Percentiles rank a stretch among this genome's conserved stretches.
These are phyloP conservation scores for Trichosporon ovoides DNA, from an alignment of 1,284 basidiomycete species.

Conservation along the genomic window DNA sequence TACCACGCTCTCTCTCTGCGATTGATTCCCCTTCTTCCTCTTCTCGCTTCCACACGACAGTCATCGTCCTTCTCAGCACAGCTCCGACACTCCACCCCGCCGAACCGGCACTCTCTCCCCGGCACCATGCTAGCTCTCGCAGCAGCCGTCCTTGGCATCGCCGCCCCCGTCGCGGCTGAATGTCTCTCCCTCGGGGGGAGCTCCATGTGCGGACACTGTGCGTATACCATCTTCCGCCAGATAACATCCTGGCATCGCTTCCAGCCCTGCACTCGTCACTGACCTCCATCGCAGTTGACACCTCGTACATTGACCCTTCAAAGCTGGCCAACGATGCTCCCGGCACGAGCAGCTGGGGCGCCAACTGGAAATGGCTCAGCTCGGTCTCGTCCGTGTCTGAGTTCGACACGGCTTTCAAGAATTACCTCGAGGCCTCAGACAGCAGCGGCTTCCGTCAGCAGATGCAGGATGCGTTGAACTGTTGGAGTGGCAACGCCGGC, in stretches of 20 bases:
- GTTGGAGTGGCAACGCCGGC: conserved; percentile 33
- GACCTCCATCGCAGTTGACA: conserved; percentile 30
- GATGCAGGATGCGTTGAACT: conserved; percentile 39
- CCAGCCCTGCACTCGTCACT: not conserved
- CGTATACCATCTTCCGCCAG: not conserved
- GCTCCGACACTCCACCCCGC: too few relatives aligned
- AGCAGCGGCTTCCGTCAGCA: conserved; percentile 36
- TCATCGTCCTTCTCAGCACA: too few relatives aligned
- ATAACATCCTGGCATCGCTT: not conserved
- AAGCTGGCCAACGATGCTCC: conserved; percentile 45
- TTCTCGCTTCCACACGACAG: too few relatives aligned
- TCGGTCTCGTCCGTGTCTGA: conserved; percentile 7
- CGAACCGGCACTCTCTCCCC: too few relatives aligned
- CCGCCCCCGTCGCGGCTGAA: not conserved
- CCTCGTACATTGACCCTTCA: conserved; percentile 42
- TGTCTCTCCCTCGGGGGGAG: conserved; percentile 12
- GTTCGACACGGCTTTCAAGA: conserved; percentile 6
- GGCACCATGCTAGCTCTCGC: not conserved
- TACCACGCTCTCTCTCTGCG: too few relatives aligned
- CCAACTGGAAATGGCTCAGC: conserved; percentile 24
- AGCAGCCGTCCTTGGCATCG: not conserved
- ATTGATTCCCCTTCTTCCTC: too few relatives aligned
- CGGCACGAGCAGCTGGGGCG: not conserved
- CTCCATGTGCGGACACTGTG: conserved; percentile 11
- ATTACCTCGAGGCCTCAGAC: conserved; percentile 42